These are phyloP conservation scores for Microstegium vimineum DNA, from an alignment of 176 grass and related monocot species.

Conservation along the genomic window DNA sequence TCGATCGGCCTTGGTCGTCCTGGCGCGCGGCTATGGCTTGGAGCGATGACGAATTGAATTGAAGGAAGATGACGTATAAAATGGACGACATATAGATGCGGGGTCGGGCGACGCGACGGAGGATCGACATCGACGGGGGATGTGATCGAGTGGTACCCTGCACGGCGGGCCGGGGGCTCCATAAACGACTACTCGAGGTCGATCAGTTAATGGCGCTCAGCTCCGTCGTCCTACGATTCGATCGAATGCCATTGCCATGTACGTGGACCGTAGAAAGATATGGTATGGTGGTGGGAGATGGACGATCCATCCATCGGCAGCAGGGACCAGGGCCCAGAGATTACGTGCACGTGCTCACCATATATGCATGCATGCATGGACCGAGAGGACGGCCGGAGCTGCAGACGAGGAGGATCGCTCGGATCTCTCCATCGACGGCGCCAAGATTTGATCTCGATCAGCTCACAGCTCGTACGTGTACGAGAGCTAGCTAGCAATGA, in stretches of 20 bases:
- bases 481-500: no score
- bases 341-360: neutral
- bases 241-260: neutral
- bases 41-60: neutral
- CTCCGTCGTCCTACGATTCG: neutral
- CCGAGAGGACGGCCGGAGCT: no score
- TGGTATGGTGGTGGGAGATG: constrained; percentile 2
- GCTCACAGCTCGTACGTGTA: no score
- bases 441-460: no score
- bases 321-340: neutral
- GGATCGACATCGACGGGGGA: neutral
- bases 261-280: constrained; percentile 17
- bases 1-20: neutral
- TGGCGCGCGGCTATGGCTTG: neutral
- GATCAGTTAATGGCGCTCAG: constrained; percentile 29
- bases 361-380: no score
- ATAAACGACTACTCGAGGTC: neutral
- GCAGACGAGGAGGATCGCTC: no score
- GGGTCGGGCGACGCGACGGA: neutral
- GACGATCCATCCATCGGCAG: neutral
- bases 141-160: neutral
- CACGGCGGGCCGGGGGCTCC: neutral
- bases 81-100: neutral
- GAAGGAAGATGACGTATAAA: constrained; percentile 1
- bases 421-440: neutral